These are phyloP conservation scores for Monilinia polystroma DNA, from an alignment of 2,329 filamentous ascomycete genomes.

Conservation along the genomic window DNA sequence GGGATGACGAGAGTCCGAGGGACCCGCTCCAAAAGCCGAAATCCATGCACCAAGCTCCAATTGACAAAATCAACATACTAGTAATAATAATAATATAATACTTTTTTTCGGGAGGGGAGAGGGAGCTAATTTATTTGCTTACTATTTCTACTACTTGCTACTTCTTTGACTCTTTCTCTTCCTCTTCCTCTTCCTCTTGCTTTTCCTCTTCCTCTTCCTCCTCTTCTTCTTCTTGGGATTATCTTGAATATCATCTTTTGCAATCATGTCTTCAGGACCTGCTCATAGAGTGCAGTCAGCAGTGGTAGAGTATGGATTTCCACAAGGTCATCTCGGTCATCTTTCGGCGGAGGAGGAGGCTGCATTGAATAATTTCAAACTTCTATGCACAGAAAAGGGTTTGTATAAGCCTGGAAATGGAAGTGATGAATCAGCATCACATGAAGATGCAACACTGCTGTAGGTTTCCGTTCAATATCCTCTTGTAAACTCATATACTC, in stretches of 20 bases:
- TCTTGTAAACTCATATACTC: not conserved
- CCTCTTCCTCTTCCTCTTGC: too few species aligned
- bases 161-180: not conserved
- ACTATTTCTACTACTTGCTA: not conserved
- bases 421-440: slow-evolving; percentile 48
- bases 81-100: not conserved
- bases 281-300: slow-evolving; percentile 40
- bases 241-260: slow-evolving; percentile 2
- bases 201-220: not conserved
- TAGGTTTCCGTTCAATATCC: slow-evolving; percentile 44
- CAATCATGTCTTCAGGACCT: slow-evolving; percentile 35
- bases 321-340: slow-evolving; percentile 77
- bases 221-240: not conserved
- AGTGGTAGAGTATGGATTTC: slow-evolving; percentile 55
- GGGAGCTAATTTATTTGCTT: not conserved
- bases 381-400: slow-evolving; percentile 61
- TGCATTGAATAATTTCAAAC: slow-evolving; percentile 71
- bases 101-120: not conserved
- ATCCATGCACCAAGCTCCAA: not conserved
- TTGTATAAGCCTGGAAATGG: slow-evolving; percentile 53
- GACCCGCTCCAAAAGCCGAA: slow-evolving; percentile 14
- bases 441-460: slow-evolving; percentile 73
- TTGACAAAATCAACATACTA: not conserved
- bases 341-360: slow-evolving; percentile 66
- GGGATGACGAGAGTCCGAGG: slow-evolving; percentile 16